Conservation (phyloP, 306 rosid genomes). For the Malus asiatica region DNA sequence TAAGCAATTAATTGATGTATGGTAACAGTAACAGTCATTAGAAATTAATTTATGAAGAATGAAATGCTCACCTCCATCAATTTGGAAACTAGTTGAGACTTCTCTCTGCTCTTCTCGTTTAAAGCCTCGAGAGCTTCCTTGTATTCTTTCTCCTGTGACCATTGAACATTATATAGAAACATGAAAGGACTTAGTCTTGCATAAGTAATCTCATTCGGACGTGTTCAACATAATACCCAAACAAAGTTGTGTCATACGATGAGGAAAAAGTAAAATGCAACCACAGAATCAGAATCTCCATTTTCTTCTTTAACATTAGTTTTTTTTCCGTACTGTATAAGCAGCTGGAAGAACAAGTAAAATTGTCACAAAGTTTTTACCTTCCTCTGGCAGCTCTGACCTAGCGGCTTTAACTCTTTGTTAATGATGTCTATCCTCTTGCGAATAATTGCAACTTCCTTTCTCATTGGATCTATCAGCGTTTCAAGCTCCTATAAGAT, state of each 20-base stretch:
- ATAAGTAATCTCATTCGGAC: neutral
- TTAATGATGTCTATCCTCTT: slow-evolving; percentile 72
- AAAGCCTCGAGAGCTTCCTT: slow-evolving; percentile 80
- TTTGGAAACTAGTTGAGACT: slow-evolving; percentile 41
- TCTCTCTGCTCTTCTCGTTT: slow-evolving; percentile 80
- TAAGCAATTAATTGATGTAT: neutral
- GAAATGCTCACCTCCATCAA: slow-evolving; percentile 38
- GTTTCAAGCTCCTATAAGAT: slow-evolving; percentile 70
- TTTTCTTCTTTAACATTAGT: neutral
- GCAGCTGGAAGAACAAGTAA: neutral
- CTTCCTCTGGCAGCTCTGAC: slow-evolving; percentile 82
- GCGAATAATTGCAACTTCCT: slow-evolving; percentile 59
- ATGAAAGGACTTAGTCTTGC: neutral
- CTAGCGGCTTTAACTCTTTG: slow-evolving; percentile 89
- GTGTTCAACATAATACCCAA: neutral
- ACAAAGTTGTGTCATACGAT: neutral
- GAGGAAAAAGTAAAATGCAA: neutral
- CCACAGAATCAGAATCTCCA: neutral
- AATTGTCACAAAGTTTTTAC: slow-evolving; percentile 19
- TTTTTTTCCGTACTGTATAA: neutral
- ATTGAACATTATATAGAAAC: neutral
- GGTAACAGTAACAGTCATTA: neutral
- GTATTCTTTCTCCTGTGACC: slow-evolving; percentile 79
- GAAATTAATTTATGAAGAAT: neutral
- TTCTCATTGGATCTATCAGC: slow-evolving; percentile 80